These are phyloP conservation scores for Candida vaughaniae DNA, from an alignment of 805 yeast species.

Conservation along the genomic window DNA sequence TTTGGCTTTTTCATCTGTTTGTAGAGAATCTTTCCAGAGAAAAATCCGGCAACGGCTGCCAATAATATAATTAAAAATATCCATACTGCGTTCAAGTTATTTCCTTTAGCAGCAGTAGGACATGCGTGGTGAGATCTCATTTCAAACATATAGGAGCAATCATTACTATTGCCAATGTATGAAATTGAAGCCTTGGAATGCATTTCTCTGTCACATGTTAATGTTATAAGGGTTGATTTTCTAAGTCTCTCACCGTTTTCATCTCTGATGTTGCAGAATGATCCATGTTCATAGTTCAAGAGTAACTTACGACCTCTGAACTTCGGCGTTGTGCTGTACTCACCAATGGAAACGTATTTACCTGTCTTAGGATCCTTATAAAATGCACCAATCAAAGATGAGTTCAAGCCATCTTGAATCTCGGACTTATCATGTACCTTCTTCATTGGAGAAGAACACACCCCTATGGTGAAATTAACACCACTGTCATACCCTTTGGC, in stretches of 20 bases:
- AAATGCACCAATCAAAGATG: conserved; percentile 42
- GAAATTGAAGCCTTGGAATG: conserved; percentile 61
- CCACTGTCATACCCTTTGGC: conserved; percentile 71
- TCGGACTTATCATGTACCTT: conserved; percentile 39
- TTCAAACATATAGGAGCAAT: conserved; percentile 82
- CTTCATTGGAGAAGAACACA: conserved; percentile 46
- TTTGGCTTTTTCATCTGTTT: conserved; percentile 17
- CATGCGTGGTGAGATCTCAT: conserved; percentile 85
- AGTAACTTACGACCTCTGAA: conserved; percentile 72
- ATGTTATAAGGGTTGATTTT: conserved; percentile 65
- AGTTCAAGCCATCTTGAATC: conserved; percentile 41
- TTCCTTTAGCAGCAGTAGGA: conserved; percentile 67
- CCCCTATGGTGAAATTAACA: conserved; percentile 61
- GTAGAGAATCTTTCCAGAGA: conserved; percentile 38
- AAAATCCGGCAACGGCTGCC: conserved; percentile 37
- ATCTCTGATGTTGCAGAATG: conserved; percentile 47
- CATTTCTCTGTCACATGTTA: conserved; percentile 78
- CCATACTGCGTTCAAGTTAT: conserved; percentile 60
- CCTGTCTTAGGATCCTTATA: conserved; percentile 38
- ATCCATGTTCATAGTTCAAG: conserved; percentile 69
- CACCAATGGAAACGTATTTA: conserved; percentile 50
- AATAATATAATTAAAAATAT: conserved; percentile 32
- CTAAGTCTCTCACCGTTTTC: conserved; percentile 46
- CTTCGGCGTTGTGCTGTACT: conserved; percentile 56
- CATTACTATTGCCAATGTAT: conserved; percentile 68